Base-by-base conservation (phyloP, 1,284 basidiomycete species). In the Tausonia pullulans region DNA sequence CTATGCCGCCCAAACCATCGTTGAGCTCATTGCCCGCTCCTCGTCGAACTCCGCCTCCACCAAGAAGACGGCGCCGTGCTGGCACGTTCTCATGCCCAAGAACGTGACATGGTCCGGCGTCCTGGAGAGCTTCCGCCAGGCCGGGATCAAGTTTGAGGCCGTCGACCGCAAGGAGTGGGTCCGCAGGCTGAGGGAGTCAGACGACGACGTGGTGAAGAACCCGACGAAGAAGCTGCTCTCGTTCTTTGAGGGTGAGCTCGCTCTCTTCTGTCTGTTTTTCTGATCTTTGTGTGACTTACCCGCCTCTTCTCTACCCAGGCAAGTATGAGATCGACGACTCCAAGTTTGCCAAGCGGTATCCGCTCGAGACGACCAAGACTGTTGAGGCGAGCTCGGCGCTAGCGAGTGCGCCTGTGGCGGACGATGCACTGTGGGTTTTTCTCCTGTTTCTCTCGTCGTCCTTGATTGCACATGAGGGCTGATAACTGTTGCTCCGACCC, bases 141-240 rank as follows among this genome's bases (percentile, higher is more conserved):
- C 80, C 60, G 87, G 86, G 8, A 85, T 91, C 71, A 83, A 73
- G 40, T 83, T 94, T 69, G 84, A 90, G 70, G 81, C 86, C 50
- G 85, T 90, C 43, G 80, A 87, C 79, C 65, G 84, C 82, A 58
- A 76, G 73, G 66, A 80, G 77, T 72, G 86, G 83, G 71, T 84
- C n/a, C 72, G 77, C 44, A 70, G 71, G 0, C 71, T 85, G 40
- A 74, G 74, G 0, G 71, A 72, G 56, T 79, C 77, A 14, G 76
- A 81, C 49, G 69, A 74, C 0, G 78, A 82, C 48, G 76, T 78
- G n/a, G 72, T 62, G 0, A 72, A 70, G 13, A 83, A 82, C 69
- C 82, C 81, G 6, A 79, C 79, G 3, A 76, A 79, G 67, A 82
- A 83, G 73, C 72, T 82, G 63, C 66, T 82, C 49, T 72, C 72